Evolutionary conservation across 371 early-diverging fungal species (phyloP), one percentile per base, ranked within the genome.

Genomic region (Rhizoclosmatium hyalinum): DNA sequence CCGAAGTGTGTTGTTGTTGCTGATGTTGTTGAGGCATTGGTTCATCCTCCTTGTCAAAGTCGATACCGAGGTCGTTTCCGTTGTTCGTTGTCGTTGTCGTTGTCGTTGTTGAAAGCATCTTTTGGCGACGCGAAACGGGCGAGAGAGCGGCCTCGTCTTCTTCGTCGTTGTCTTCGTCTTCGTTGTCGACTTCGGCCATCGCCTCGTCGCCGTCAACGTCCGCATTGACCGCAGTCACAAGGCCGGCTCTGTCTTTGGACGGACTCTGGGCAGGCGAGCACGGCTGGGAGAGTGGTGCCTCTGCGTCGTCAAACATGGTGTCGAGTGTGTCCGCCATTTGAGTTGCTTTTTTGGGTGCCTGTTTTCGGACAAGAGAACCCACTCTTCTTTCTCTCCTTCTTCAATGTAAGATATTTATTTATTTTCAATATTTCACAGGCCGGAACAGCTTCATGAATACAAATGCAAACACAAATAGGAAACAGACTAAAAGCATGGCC

Each of bases 391-490:
- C 32, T 24, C 24, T 32, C 32, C 32, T 32, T 32, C 32, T 32
- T 32, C 32, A 32, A 32, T 32, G 50, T 12, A 0, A 6, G 17
- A 50, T 50, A 6, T 17, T 12, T 50, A 12, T 50, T 50, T 50
- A 12, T 6, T 6, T 50, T 50, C 19, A 60, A 12, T 6, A 12
- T 60, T 65, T 65, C 17, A 65, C 73, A 32, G 54, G 65, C 55
- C 69, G 32, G 32, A 69, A 68, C 47, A 75, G 60, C 32, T 65
- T 39, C 61, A 75, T 75, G 19, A 44, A 55, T 3, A 75, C 32
- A 54, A 75, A 75, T 17, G 68, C 54, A 55, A 68, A 75, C 21
- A 55, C 39, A 55, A 68, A 75, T 5, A 75, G 56, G 45, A 62
- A 5, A 21, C 60, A 47, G 19, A 75, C 69, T n/a, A 32, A 10